Base-by-base conservation (phyloP, 2,329 filamentous ascomycete species). In the Endocalyx cinctus region DNA sequence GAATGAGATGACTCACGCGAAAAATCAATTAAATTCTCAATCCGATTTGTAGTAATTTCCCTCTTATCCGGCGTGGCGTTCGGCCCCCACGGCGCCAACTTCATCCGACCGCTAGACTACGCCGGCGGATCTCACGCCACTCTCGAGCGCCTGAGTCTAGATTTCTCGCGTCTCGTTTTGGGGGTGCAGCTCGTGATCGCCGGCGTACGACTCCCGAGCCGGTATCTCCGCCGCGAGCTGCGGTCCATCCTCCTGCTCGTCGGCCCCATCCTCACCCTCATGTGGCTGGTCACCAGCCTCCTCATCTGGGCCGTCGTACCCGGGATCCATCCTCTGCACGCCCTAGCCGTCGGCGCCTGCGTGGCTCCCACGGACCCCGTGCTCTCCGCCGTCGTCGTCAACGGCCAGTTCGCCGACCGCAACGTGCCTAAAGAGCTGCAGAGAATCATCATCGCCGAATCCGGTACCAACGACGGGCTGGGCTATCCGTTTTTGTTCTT, bases 101-200 rank as follows among this genome's bases (percentile, higher is more conserved):
- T 34, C 20, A 14, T 34, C 17, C 30, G 19, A 3, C 35, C 31
- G 13, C 14, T n/a, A 1, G 10, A 18, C 7, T 25, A 29, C 26
- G 30, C 31, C 10, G 14, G 18, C 11, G 17, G 17, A 17, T 20
- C 29, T 8, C 13, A 6, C 17, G 6, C 10, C 17, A 14, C 7
- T 6, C 12, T 38, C 30, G 30, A 30, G 19, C 26, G n/a, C 7
- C 17, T 29, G 25, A 30, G 19, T 2, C 27, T 33, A 34, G 81
- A 84, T 46, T 79, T 81, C 54, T 80, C 80, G n/a, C 74, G 81
- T 39, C 79, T 84, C 35, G 80, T 84, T 33, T 66, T 85, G 25
- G 79, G 83, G 31, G 79, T 84, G 18, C 80, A 84, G 67, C 84
- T 81, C 67, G 84, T 84, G 50, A 79, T 79, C 46, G 75, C 84